A percentile compares a stretch with the other conserved stretches of the same genome.
phyloP scores from a whole-genome alignment of 768 basidiomycete genomes.

The Hemileccinum rubropunctum region DNA sequence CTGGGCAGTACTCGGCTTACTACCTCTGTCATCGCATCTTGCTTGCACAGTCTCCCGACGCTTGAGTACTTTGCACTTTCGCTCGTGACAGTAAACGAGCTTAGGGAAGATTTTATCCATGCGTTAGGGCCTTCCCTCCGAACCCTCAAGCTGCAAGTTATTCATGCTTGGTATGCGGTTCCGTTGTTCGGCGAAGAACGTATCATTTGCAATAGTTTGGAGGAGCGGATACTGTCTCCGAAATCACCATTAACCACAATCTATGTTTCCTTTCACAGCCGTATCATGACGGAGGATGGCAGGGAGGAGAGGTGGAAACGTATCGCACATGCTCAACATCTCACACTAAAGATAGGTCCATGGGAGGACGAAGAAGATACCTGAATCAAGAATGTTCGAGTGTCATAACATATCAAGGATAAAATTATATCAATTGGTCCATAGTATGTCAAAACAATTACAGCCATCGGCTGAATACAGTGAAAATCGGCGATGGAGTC shows the following conservation, averaged over 20 bases:
- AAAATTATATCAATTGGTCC: constrained; percentile 1
- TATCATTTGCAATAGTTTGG: constrained; percentile 30
- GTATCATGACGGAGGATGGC: constrained; percentile 20
- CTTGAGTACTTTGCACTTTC: constrained; percentile 38
- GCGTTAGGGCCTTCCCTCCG: constrained; percentile 28
- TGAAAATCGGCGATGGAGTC: constrained; percentile 10
- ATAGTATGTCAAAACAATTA: neutral
- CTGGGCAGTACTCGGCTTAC: constrained; percentile 35
- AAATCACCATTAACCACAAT: constrained; percentile 6
- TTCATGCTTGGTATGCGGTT: constrained; percentile 33
- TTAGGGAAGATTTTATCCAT: constrained; percentile 30
- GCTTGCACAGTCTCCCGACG: constrained; percentile 23
- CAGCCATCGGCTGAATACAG: too few relatives aligned
- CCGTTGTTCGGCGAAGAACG: constrained; percentile 33
- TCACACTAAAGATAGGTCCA: constrained; percentile 26
- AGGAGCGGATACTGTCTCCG: constrained; percentile 15
- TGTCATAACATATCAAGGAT: neutral
- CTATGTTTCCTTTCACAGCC: constrained; percentile 18
- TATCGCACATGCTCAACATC: constrained; percentile 21
- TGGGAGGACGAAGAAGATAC: constrained; percentile 26
- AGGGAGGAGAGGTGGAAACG: constrained; percentile 23
- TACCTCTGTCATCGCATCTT: constrained; percentile 27
- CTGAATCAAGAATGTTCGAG: neutral
- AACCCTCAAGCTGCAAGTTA: constrained; percentile 37
- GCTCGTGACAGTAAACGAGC: constrained; percentile 34